A percentile compares a stretch with the other conserved stretches of the same genome.
Conservation (phyloP, 768 basidiomycete species). For the Clitopilus passeckerianus region DNA sequence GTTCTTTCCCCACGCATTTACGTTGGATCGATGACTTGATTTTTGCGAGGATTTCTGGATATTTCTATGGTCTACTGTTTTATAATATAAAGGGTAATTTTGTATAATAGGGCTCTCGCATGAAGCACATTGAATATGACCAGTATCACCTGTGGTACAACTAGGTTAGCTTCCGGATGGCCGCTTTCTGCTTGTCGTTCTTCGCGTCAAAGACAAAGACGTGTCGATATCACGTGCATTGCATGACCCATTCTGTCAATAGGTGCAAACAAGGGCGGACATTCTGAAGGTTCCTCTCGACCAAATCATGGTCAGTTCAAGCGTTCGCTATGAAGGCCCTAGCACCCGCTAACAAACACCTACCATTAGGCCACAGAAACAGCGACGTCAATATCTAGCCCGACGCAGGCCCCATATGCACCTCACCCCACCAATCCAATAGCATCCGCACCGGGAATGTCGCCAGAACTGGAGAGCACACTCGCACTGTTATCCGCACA, state of each 20-base stretch:
- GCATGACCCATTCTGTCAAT: background rate
- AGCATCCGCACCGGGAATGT: constrained; percentile 29
- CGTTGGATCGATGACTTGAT: no score
- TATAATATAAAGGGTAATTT: no score
- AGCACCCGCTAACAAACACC: no score
- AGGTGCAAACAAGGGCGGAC: background rate
- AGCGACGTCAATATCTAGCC: background rate
- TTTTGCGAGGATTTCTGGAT: no score
- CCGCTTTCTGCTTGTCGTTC: background rate
- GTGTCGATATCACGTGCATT: background rate
- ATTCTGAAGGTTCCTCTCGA: background rate
- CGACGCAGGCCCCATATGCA: background rate
- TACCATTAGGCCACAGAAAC: background rate
- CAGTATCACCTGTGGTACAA: no score
- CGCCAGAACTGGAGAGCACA: constrained; percentile 82
- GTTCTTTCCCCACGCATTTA: no score
- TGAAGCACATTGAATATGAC: no score
- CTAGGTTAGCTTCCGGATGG: background rate
- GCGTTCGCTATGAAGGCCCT: no score
- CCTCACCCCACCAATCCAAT: constrained; percentile 7
- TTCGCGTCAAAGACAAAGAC: background rate
- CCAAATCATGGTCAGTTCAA: background rate
- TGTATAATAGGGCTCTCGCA: no score
- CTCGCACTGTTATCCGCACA: constrained; percentile 73
- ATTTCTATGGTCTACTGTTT: no score